Base-by-base conservation (phyloP, 371 early-diverging fungal species). In the Fennellomyces sp. region DNA sequence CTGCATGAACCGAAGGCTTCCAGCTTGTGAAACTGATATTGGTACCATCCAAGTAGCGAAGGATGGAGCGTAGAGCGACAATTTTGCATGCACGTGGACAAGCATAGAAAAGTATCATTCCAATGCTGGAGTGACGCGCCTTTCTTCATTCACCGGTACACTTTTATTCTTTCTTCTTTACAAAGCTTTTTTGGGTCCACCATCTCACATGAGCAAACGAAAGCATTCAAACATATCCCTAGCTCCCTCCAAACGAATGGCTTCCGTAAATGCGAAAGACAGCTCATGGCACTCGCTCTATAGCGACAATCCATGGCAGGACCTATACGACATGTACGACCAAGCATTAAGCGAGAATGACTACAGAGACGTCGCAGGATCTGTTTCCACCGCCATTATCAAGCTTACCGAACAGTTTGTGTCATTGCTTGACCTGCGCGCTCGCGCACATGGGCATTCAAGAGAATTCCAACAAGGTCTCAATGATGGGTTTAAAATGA, bases 241-340 rank as follows among this genome's bases (percentile, higher is more conserved):
- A 11, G 7, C 19, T 45, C 23, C 45, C 23, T 19, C 4, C 45
- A 45, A 45, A 25, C 45, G 45, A 45, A 19, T 19, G 7, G 7
- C 5, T 17, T 5, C 23, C 21, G 45, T 19, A 17, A 21, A 23
- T 5, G 21, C 12, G 5, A 45, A 45, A 45, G n/a, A n/a, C 39
- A 39, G n/a, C 10, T 39, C 15, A 1, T 45, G 45, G 21, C 8
- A 45, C 21, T n/a, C n/a, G n/a, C n/a, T n/a, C n/a, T 45, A 45
- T 45, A 25, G 5, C 21, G 45, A 45, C n/a, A 45, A 45, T 45
- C 45, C 45, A 11, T 45, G 45, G 45, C 45, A 45, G 23, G 21
- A 45, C n/a, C 45, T 45, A 11, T 45, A 21, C n/a, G 23, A 45
- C 45, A 45, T 45, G 45, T 45, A 45, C 21, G 45, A 45, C 45